Conservation (phyloP, 495 filamentous ascomycete species). For the Xylaria venustula region DNA sequence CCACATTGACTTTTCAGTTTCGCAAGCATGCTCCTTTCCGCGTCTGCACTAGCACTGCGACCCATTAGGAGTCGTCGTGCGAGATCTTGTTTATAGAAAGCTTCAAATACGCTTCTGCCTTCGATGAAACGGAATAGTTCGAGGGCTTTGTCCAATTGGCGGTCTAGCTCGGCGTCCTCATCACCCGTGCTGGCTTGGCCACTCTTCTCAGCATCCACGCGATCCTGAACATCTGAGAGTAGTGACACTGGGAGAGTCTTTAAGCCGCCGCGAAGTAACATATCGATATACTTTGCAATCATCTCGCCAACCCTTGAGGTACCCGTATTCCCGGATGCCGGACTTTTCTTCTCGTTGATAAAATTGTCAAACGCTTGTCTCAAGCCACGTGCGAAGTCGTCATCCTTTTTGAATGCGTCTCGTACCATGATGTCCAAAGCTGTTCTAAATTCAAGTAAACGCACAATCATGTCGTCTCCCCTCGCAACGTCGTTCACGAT, state of each 20-base stretch:
- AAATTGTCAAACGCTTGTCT: slow-evolving; percentile 83
- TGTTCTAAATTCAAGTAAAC: slow-evolving; percentile 78
- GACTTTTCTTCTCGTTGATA: slow-evolving; percentile 80
- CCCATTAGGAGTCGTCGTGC: slow-evolving; percentile 85
- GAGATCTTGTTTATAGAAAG: slow-evolving; percentile 97
- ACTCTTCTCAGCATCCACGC: slow-evolving; percentile 52
- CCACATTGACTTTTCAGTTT: slow-evolving; percentile 93
- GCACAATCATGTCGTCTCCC: slow-evolving; percentile 81
- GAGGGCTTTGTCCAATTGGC: slow-evolving; percentile 85
- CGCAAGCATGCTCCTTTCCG: slow-evolving; percentile 90
- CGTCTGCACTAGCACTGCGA: slow-evolving; percentile 88
- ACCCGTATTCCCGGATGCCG: slow-evolving; percentile 67
- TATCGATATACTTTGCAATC: slow-evolving; percentile 96
- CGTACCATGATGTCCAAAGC: slow-evolving; percentile 72
- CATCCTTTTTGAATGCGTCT: slow-evolving; percentile 70
- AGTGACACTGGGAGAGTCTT: slow-evolving; percentile 69
- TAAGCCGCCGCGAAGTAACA: slow-evolving; percentile 79
- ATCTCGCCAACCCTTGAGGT: slow-evolving; percentile 96
- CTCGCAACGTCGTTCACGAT: slow-evolving; percentile 80
- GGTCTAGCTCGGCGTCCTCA: slow-evolving; percentile 85
- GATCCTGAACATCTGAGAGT: slow-evolving; percentile 48
- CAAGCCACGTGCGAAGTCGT: slow-evolving; percentile 69
- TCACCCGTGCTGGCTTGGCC: slow-evolving; percentile 61
- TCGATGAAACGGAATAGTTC: slow-evolving; percentile 96
- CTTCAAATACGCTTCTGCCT: slow-evolving; percentile 96